Percentiles rank a stretch among this genome's conserved stretches.
These are phyloP conservation scores for Claviceps fusiformis DNA, from an alignment of 2,329 filamentous ascomycete species.

Conservation along the genomic window DNA sequence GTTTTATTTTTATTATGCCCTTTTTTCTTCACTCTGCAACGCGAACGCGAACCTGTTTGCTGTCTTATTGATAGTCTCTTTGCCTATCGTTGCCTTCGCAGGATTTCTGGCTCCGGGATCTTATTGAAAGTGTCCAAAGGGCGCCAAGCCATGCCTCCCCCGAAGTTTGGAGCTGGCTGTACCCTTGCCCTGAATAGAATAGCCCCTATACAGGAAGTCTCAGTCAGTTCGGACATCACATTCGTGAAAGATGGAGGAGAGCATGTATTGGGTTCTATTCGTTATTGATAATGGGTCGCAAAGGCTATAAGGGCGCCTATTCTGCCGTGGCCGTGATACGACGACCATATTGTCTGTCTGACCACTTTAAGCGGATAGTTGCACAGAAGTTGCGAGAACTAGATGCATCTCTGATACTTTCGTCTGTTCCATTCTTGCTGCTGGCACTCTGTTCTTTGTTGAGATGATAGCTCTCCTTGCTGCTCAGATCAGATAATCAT, in stretches of 20 bases:
- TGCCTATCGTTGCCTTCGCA: not conserved
- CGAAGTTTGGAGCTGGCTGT: not conserved
- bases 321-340: constrained; percentile 3
- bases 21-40: not conserved
- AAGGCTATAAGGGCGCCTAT: constrained; percentile 1
- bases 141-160: not conserved
- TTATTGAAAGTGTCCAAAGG: not conserved
- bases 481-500: not conserved
- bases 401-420: not conserved
- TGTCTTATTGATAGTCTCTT: not conserved
- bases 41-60: constrained; percentile 1
- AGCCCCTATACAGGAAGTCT: not conserved
- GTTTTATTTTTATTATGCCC: not conserved
- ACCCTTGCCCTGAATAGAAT: not conserved
- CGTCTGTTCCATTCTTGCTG: not conserved
- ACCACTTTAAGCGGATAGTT: not conserved
- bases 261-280: not conserved
- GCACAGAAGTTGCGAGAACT: not conserved
- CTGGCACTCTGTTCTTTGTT: not conserved
- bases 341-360: not conserved
- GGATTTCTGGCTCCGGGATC: not conserved
- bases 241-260: not conserved
- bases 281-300: not conserved
- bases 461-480: not conserved
- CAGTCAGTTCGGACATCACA: not conserved